Evolutionary conservation across 106 monocot genomes (phyloP).

Genomic region (Dendrobium nobile): DNA sequence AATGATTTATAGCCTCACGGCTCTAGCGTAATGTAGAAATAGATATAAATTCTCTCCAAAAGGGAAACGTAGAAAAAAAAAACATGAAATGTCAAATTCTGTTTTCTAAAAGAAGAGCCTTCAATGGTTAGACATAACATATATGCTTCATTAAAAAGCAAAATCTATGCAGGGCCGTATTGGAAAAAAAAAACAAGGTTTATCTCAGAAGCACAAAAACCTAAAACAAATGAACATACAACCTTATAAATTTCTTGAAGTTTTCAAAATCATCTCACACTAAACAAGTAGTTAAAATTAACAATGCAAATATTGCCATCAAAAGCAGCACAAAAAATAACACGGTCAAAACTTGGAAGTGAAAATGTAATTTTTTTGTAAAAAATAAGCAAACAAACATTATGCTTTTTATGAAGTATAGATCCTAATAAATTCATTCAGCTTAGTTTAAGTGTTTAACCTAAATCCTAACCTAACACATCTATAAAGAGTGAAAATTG

Average conservation of each 20-base stretch:
- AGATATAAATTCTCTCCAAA: background rate
- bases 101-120: background rate
- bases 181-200: background rate
- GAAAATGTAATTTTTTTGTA: too few relatives aligned
- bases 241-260: background rate
- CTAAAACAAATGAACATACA: background rate
- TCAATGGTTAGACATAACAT: background rate
- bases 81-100: background rate
- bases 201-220: background rate
- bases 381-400: too few relatives aligned
- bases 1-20: background rate
- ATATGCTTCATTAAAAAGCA: background rate
- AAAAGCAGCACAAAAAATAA: too few relatives aligned
- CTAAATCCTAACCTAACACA: too few relatives aligned
- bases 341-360: too few relatives aligned
- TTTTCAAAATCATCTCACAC: too few relatives aligned
- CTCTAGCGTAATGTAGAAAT: background rate
- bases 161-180: background rate
- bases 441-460: too few relatives aligned
- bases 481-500: too few relatives aligned
- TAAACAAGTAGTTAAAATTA: too few relatives aligned
- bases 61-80: background rate
- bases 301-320: too few relatives aligned
- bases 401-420: too few relatives aligned
- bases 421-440: too few relatives aligned